Evolutionary conservation across 2,329 filamentous ascomycete species (phyloP).

Genomic region (Fusarium caatingaense): DNA sequence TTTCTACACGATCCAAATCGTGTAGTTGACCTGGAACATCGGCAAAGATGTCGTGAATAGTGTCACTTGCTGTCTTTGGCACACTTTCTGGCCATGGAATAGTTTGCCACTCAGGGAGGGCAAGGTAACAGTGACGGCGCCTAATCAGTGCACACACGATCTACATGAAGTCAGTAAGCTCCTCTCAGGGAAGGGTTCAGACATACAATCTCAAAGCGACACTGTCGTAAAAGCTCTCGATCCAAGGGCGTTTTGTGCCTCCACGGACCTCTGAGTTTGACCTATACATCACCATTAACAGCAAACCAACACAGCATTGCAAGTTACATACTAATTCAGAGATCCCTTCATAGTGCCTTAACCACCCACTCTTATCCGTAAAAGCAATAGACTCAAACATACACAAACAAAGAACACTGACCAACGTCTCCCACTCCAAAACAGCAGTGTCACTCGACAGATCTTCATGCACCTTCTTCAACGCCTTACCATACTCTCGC

Average conservation of each 20-base stretch:
- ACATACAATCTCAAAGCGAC: slow-evolving; percentile 25
- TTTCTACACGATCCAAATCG: slow-evolving; percentile 1
- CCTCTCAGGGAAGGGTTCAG: rapidly evolving
- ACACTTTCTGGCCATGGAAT: not conserved
- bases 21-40: slow-evolving; percentile 7
- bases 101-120: slow-evolving; percentile 5
- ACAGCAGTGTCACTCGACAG: not conserved
- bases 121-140: slow-evolving; percentile 13
- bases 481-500: not conserved
- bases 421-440: slow-evolving; percentile 20
- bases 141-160: slow-evolving; percentile 13
- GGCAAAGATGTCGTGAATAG: slow-evolving; percentile 18
- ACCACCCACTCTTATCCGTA: slow-evolving; percentile 15
- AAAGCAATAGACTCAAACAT: slow-evolving; percentile 26
- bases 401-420: slow-evolving; percentile 18
- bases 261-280: slow-evolving; percentile 11
- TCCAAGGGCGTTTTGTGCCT: slow-evolving; percentile 3
- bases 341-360: slow-evolving; percentile 23
- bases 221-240: slow-evolving; percentile 19
- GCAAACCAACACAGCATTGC: rapidly evolving
- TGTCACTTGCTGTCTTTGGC: slow-evolving; percentile 8
- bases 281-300: not conserved
- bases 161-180: not conserved
- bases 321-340: not conserved
- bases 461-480: slow-evolving; percentile 1